Percentiles rank a stretch among this genome's conserved stretches.
phyloP scores from a whole-genome alignment of 208 protist species.

The Trypanosomatidae sp. region DNA sequence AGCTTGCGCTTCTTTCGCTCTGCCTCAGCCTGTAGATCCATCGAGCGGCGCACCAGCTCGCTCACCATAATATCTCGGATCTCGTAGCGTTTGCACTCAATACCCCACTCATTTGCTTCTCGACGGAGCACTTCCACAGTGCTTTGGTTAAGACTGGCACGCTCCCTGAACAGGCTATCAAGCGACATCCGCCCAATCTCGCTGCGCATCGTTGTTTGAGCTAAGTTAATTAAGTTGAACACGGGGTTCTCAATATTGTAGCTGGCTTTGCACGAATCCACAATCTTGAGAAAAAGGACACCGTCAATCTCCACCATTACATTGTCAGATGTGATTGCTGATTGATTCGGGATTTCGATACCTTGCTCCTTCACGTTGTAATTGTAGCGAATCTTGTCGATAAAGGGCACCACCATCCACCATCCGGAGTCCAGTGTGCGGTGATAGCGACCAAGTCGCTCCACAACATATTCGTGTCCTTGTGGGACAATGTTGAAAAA shows the following conservation, averaged over 20 bases:
- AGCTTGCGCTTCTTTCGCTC: slow-evolving; percentile 95
- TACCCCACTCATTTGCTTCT: slow-evolving; percentile 95
- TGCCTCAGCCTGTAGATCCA: slow-evolving; percentile 97
- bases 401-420: slow-evolving; percentile 91
- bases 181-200: slow-evolving; percentile 95
- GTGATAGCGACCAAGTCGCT: slow-evolving; percentile 94
- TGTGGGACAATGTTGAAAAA: slow-evolving; percentile 95
- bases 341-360: slow-evolving; percentile 91
- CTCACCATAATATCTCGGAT: slow-evolving; percentile 96
- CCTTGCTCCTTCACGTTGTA: slow-evolving; percentile 95
- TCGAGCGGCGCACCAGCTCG: slow-evolving; percentile 91
- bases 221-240: slow-evolving; percentile 95
- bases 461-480: slow-evolving; percentile 93
- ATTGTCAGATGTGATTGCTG: slow-evolving; percentile 95
- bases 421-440: slow-evolving; percentile 90
- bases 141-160: slow-evolving; percentile 89
- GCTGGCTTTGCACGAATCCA: slow-evolving; percentile 89
- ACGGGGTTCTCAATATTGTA: slow-evolving; percentile 96
- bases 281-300: slow-evolving; percentile 93
- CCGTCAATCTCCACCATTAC: slow-evolving; percentile 97
- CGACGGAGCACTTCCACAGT: slow-evolving; percentile 92
- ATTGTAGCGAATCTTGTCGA: slow-evolving; percentile 95
- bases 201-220: slow-evolving; percentile 96
- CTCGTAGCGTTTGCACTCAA: slow-evolving; percentile 96
- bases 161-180: slow-evolving; percentile 94